These are phyloP conservation scores for Annulohypoxylon bovei DNA, from an alignment of 495 filamentous ascomycete genomes.

Conservation along the genomic window DNA sequence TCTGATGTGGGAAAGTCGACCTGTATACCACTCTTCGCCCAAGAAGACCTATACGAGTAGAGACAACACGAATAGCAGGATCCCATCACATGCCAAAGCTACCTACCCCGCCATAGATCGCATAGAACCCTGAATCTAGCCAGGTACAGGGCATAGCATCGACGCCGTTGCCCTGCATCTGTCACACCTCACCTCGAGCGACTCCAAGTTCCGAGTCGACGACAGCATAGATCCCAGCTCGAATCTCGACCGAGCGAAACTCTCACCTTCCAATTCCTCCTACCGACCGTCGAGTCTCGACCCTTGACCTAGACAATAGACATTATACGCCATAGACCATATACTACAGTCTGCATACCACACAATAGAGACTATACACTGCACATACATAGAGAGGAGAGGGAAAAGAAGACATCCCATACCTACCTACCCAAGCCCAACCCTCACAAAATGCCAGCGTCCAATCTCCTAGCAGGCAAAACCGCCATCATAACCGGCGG, in stretches of 20 bases:
- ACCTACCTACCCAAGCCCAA: background rate
- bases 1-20: background rate
- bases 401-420: background rate
- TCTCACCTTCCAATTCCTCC: constrained; percentile 13
- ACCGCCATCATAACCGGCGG: constrained; percentile 81
- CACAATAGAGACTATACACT: background rate
- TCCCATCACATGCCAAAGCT: constrained; percentile 16
- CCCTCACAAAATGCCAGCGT: constrained; percentile 47
- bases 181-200: background rate
- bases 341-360: no score
- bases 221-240: background rate
- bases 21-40: background rate
- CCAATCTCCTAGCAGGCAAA: constrained; percentile 70
- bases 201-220: background rate
- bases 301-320: background rate
- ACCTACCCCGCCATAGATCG: constrained; percentile 9
- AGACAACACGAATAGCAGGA: background rate
- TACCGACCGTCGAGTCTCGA: background rate
- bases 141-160: constrained; percentile 1
- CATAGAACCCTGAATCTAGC: constrained; percentile 10
- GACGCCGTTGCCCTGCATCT: constrained; percentile 1
- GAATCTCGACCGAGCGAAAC: background rate
- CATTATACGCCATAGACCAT: background rate
- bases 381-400: background rate
- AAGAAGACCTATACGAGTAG: background rate